Conservation (phyloP, 2,329 filamentous ascomycete species). For the Cercospora sesami region DNA sequence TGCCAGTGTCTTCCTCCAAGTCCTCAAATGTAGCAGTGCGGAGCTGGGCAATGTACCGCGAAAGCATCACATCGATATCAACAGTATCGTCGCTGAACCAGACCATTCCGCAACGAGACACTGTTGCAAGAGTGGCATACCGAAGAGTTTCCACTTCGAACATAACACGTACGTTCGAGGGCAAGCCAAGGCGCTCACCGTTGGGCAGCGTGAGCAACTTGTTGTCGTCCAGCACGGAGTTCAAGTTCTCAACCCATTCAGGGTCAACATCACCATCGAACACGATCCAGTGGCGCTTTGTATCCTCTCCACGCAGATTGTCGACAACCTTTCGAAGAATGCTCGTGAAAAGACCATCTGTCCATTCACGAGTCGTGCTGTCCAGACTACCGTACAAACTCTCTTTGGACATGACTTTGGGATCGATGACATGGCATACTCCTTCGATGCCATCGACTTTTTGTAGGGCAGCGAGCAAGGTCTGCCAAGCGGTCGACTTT, state of each 20-base stretch:
- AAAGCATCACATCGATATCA: slow-evolving; percentile 85
- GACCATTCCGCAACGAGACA: slow-evolving; percentile 99
- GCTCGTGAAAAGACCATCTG: slow-evolving; percentile 95
- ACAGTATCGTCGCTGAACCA: slow-evolving; percentile 99
- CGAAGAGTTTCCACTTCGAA: slow-evolving; percentile 98
- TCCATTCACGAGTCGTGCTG: slow-evolving; percentile 97
- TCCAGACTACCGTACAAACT: slow-evolving; percentile 93
- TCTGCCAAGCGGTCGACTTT: slow-evolving; percentile 93
- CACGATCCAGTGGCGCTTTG: slow-evolving; percentile 98
- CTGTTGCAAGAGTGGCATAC: slow-evolving; percentile 96
- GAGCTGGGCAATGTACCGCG: slow-evolving; percentile 83
- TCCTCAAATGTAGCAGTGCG: slow-evolving; percentile 87
- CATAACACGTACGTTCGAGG: slow-evolving; percentile 96
- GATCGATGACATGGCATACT: slow-evolving; percentile 95
- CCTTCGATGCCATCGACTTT: slow-evolving; percentile 89
- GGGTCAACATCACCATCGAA: slow-evolving; percentile 99
- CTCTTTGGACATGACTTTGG: slow-evolving; percentile 99
- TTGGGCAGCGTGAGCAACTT: slow-evolving; percentile 96
- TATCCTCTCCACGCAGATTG: slow-evolving; percentile 94
- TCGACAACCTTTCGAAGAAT: slow-evolving; percentile 98
- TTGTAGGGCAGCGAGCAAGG: slow-evolving; percentile 86
- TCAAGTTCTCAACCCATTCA: slow-evolving; percentile 99
- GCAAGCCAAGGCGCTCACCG: slow-evolving; percentile 93
- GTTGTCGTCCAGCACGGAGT: slow-evolving; percentile 99
- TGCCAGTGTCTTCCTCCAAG: slow-evolving; percentile 85